Evolutionary conservation across 1,139 yeast species (phyloP), one percentile per base, ranked within the genome.

Genomic region (Candida gigantensis): DNA sequence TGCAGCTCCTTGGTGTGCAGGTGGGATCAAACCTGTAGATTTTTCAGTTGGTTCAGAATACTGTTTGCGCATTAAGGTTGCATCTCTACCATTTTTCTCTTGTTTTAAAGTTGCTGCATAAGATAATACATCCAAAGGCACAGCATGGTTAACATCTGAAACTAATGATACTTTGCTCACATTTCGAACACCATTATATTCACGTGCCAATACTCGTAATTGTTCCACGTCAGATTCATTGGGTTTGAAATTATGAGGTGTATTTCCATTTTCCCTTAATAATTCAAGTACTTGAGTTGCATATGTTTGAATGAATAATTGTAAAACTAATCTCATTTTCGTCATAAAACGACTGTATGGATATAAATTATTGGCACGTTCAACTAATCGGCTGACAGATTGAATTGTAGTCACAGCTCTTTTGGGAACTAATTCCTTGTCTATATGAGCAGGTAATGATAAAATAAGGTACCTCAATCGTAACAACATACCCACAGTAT

Each of bases 401-500:
- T 67, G 73, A 10, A 83, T 68, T 2, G 60, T 48, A 1, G 58
- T 49, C 18, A 81, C 59, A 3, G 79, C 74, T 24, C 65, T 63
- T 15, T 66, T 64, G 0, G 85, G 80, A 6, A 79, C 74, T 32
- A 74, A 62, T 32, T 72, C 73, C 35, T 55, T 61, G 32, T 68
- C 74, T 53, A 67, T 68, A 40, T 75, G 69, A 21, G 74, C 66
- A 1, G 85, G 82, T 10, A 79, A 63, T 5, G 81, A 72, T 25
- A 81, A 54, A 12, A 76, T 71, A 37, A 80, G 60, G 46, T 73
- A 80, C 24, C 88, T 61, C 33, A 82, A 62, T 43, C 86, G 68
- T 36, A 83, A 60, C 11, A 84, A 60, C 68, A 81, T 77, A 8
- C 88, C 86, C 0, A 81, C 79, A 2, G 86, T 79, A 52, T 81